A percentile compares a stretch with the other conserved stretches of the same genome.
Conservation (phyloP, 495 filamentous ascomycete genomes). For the Halenospora varia region DNA sequence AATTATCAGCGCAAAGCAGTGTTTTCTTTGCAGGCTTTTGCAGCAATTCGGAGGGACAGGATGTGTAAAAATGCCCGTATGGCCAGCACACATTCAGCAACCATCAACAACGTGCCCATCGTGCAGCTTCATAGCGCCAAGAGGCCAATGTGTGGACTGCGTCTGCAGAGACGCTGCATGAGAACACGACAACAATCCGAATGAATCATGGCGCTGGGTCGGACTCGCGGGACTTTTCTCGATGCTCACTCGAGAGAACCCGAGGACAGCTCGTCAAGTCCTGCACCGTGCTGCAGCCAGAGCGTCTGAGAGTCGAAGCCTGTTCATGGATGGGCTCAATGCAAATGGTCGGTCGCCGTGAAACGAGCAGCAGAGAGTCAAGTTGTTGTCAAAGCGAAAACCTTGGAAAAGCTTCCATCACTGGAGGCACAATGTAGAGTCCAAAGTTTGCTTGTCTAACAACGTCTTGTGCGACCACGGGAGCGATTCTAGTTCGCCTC, state of each 20-base stretch:
- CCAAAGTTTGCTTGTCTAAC: too few species aligned
- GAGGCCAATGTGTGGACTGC: not conserved
- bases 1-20: not conserved
- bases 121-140: too few species aligned
- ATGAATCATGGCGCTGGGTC: not conserved
- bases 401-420: not conserved
- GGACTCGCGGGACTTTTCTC: too few species aligned
- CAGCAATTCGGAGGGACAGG: not conserved
- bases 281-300: constrained; percentile 7
- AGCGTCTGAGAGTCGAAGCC: constrained; percentile 2
- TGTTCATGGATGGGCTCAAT: constrained; percentile 17
- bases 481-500: not conserved
- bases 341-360: constrained; percentile 11
- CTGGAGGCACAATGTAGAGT: not conserved
- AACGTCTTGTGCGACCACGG: too few species aligned
- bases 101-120: too few species aligned
- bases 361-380: constrained; percentile 34
- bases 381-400: constrained; percentile 8
- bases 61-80: not conserved
- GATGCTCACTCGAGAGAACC: not conserved
- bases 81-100: too few species aligned
- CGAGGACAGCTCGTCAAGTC: not conserved
- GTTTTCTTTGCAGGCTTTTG: not conserved
- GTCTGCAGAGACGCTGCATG: not conserved
- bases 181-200: not conserved